These are phyloP conservation scores for Priceomyces carsonii DNA, from an alignment of 805 yeast genomes.

Conservation along the genomic window DNA sequence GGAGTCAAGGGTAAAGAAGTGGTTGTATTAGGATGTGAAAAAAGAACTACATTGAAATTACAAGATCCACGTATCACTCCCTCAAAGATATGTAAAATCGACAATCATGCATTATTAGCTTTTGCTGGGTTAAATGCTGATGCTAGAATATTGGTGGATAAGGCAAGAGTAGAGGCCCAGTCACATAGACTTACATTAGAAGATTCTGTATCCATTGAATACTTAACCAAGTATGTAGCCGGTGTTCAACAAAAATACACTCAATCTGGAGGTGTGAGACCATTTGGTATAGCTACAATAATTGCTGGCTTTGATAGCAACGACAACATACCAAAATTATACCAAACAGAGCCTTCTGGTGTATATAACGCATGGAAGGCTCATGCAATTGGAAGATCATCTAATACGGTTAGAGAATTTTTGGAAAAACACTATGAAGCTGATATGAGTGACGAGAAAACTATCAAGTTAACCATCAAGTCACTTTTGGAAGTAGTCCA, in stretches of 20 bases:
- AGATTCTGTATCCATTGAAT: conserved; percentile 90
- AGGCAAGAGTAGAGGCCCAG: conserved; percentile 96
- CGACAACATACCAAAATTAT: conserved; percentile 77
- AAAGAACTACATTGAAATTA: conserved; percentile 89
- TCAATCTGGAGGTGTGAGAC: conserved; percentile 98
- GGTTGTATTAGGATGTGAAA: conserved; percentile 95
- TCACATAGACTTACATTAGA: conserved; percentile 91
- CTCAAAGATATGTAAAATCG: conserved; percentile 87
- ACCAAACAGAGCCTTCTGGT: conserved; percentile 97
- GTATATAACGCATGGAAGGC: conserved; percentile 98
- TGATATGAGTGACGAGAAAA: conserved; percentile 63
- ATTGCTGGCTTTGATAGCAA: conserved; percentile 94
- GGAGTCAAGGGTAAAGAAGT: conserved; percentile 89
- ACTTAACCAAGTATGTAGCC: conserved; percentile 92
- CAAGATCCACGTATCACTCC: conserved; percentile 98
- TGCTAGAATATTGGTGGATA: conserved; percentile 90
- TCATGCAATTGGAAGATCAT: conserved; percentile 91
- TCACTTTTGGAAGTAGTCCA: conserved; percentile 94
- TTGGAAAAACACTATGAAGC: conserved; percentile 83
- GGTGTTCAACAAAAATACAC: conserved; percentile 97
- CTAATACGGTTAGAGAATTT: conserved; percentile 93
- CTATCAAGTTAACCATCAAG: conserved; percentile 80
- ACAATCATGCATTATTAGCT: conserved; percentile 85
- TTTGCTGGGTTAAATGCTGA: conserved; percentile 99
- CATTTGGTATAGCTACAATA: conserved; percentile 93